Percentiles rank a stretch among this genome's conserved stretches.
Evolutionary conservation across 176 grass and related monocot species (phyloP).

Genomic region (Cenchrus fungigraminus): DNA sequence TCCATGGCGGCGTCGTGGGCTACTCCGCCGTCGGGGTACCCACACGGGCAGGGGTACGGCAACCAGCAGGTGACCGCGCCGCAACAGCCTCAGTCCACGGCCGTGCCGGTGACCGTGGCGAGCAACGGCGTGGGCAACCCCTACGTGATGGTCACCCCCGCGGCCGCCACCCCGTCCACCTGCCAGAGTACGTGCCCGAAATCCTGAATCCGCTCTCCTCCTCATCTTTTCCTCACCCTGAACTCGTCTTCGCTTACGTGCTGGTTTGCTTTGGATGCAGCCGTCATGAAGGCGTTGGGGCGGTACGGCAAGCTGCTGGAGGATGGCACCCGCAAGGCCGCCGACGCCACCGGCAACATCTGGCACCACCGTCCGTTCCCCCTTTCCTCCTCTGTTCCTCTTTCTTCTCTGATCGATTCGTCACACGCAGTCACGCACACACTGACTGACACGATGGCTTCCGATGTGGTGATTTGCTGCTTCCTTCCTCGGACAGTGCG

Average conservation of each 20-base stretch:
- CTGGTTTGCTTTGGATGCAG: background rate
- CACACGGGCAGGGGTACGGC: background rate
- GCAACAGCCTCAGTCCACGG: constrained; percentile 25
- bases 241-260: background rate
- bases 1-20: constrained; percentile 35
- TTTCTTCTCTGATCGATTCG: background rate
- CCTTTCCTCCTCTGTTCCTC: background rate
- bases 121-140: constrained; percentile 56
- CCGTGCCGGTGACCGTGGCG: constrained; percentile 38
- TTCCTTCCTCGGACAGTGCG: constrained; percentile 41
- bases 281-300: constrained; percentile 55
- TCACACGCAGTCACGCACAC: too few species aligned
- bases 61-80: constrained; percentile 33
- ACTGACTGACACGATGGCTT: background rate
- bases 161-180: constrained; percentile 35
- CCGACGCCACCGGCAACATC: constrained; percentile 66
- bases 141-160: constrained; percentile 66
- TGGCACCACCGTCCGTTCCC: constrained; percentile 66
- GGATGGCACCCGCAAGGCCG: constrained; percentile 67
- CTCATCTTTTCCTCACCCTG: background rate
- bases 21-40: constrained; percentile 41
- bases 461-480: background rate
- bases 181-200: constrained; percentile 46
- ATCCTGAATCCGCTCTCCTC: background rate
- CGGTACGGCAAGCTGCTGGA: constrained; percentile 68